Base-by-base conservation (phyloP, 2,329 filamentous ascomycete species). In the Fusarium transvaalense region DNA sequence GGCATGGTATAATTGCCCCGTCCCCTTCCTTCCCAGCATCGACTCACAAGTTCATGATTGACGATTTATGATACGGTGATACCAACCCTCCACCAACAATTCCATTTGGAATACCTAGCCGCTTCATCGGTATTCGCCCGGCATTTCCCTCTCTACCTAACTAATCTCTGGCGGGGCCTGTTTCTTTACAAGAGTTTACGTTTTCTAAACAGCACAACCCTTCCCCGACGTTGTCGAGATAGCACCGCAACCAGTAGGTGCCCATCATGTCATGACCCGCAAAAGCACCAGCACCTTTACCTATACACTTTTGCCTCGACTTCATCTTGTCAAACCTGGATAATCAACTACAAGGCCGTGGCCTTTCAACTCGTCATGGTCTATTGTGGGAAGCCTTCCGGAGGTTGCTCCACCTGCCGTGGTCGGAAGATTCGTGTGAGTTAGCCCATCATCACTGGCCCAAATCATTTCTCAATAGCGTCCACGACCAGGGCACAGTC, bases 361-460 rank as follows among this genome's bases (percentile, higher is more conserved):
- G 34, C 43, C 56, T 43, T 45, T 27, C n/a, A 29, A 61, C n/a
- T 43, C 60, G 54, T 37, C 56, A 87, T 88, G 85, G 85, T 87
- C 8, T 88, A 86, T 71, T 87, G 85, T 68, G 85, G 85, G 7
- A 86, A 86, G 70, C 85, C 85, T 42, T 87, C 85, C 37, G 85
- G 85, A 72, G 85, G 84, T 39, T 88, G 85, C 75, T 85, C 83
- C 67, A 84, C 79, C 66, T 88, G 85, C 70, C 82, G 85, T 66
- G 82, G 84, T 71, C 83, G 85, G 69, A 88, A 87, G 76, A 85
- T 86, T 63, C 83, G 83, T 60, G 85, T 86, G 78, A 78, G 85
- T 82, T 55, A 29, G 23, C 42, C 55, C 45, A 39, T 43, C 42
- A 38, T 39, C 42, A 38, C 39, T 23, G 19, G 46, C 45, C 50